Base-by-base conservation (phyloP, 108 stramenopile genomes). In the Pseudonitzschia pungens region DNA sequence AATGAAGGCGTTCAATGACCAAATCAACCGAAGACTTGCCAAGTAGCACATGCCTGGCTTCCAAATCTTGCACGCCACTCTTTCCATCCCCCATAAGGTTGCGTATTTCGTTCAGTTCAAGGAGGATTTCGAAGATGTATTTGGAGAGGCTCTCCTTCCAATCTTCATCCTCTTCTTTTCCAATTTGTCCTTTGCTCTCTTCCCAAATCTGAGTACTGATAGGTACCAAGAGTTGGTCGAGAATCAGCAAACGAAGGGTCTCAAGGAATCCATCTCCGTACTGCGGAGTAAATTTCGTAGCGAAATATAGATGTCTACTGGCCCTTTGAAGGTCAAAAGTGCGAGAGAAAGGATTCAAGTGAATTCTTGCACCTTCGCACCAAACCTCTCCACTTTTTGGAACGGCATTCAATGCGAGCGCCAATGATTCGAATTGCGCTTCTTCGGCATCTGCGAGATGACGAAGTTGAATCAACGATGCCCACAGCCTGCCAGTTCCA, bases 311-410 rank as follows among this genome's bases (percentile, higher is more conserved):
- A 72, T 96, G 90, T 7, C 87, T 77, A 0, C 76, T 68, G 33
- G 96, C 95, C 10, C 78, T 65, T 22, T 81, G 76, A 42, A 96
- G 78, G 77, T 97, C 96, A 73, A 98, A 97, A 2, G 83, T 83
- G 5, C 73, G 79, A 27, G 89, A 94, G 44, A 94, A 90, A 18
- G 93, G 93, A 73, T 94, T 94, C 42, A 92, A 72, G 63, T 87
- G 84, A 52, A 94, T 88, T 56, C 93, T 76, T 51, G 87, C 91
- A 22, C 92, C 96, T 82, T 99, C 98, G 72, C 97, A 97, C 98
- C 98, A 98, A 2, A 99, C 98, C 70, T 99, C 98, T 15, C 98
- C 97, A 56, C 94, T 95, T 77, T 99, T 99, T 18, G 97, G 98
- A 24, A 97, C 97, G 43, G 93, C 92, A 73, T 88, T 86, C 56